These are phyloP conservation scores for Chenopodium quinoa DNA, from an alignment of 148 eudicot genomes.

Conservation along the genomic window DNA sequence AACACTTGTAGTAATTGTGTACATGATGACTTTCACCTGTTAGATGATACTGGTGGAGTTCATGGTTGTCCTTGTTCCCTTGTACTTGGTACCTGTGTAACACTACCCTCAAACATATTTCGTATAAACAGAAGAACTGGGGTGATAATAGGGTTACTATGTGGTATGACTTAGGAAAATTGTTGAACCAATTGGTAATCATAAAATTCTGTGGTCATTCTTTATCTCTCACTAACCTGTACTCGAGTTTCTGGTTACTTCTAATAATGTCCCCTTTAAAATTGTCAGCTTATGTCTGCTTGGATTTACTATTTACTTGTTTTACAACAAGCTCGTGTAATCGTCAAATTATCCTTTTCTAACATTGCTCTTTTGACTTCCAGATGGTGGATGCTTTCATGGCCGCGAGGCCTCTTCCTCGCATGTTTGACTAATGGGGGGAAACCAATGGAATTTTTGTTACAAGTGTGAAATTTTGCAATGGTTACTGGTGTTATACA, in stretches of 20 bases:
- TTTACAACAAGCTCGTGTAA: background rate
- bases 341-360: background rate
- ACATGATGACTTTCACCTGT: background rate
- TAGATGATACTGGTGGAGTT: background rate
- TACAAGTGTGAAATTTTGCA: too few species aligned
- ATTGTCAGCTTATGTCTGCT: background rate
- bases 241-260: background rate
- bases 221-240: background rate
- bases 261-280: background rate
- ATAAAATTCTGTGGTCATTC: background rate
- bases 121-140: background rate
- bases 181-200: background rate
- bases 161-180: background rate
- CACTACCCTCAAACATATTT: background rate
- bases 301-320: conserved; percentile 1
- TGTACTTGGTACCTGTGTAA: background rate
- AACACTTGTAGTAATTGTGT: background rate
- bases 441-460: background rate
- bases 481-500: too few species aligned
- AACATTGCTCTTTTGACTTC: conserved; percentile 6
- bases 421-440: conserved; percentile 56
- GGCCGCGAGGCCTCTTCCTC: conserved; percentile 88
- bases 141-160: background rate
- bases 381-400: conserved; percentile 94
- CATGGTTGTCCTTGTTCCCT: background rate